Evolutionary conservation across 2,329 filamentous ascomycete genomes (phyloP), one percentile per base, ranked within the genome.

Genomic region (Aureobasidium sp.): DNA sequence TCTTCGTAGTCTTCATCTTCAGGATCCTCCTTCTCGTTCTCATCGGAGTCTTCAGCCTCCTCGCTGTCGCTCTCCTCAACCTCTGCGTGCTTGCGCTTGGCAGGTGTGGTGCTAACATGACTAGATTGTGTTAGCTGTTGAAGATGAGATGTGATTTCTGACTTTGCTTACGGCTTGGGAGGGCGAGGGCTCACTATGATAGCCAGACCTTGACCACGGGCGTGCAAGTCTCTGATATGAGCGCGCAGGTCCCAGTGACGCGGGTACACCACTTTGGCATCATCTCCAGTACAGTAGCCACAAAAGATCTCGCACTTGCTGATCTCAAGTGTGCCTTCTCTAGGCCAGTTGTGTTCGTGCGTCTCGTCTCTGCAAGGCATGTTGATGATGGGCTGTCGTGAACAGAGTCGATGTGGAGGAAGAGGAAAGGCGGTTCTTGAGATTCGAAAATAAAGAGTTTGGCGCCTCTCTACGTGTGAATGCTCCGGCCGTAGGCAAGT

Each of bases 241-340:
- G 11, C 39, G 5, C 53, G 39, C 39, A 57, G n/a, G 2, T 44
- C 16, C 53, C 53, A 57, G 10, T 27, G 53, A 11, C 27, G 36
- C 8, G 16, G 4, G n/a, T 57, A 5, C 3, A 34, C 9, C 27
- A 32, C n/a, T 10, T 45, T 45, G 7, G 53, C 53, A 30, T 44
- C 53, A 14, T 44, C 39, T 34, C 53, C 53, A 5, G 13, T 14
- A 57, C 53, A 57, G 21, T 36, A 57, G 1, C 53, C 53, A n/a
- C 53, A 57, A n/a, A 57, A 57, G 53, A 44, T 34, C 30, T 57
- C 53, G n/a, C 53, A 57, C 25, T 10, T 57, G 29, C 10, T 27
- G 41, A 57, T 44, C 4, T 13, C 14, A 5, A 57, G 53, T 3
- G 5, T 34, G 36, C 53, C 53, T 34, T 27, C 36, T 5, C 27